Conservation (phyloP, 176 grass and related monocot genomes). For the Luzula sylvatica region DNA sequence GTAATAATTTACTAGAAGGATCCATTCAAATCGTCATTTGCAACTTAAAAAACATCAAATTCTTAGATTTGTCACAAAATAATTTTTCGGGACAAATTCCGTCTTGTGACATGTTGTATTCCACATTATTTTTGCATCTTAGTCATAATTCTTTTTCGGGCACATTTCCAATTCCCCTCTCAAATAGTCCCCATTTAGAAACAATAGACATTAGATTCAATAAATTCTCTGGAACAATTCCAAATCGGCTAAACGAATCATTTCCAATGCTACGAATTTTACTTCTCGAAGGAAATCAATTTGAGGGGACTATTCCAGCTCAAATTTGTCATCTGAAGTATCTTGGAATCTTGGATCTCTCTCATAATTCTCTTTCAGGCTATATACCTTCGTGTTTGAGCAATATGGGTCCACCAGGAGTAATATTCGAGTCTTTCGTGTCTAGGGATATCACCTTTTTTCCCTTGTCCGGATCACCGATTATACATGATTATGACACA, state of each 20-base stretch:
- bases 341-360: constrained; percentile 20
- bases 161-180: background rate
- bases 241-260: background rate
- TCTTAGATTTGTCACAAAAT: constrained; percentile 33
- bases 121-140: constrained; percentile 12
- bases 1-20: constrained; percentile 19
- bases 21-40: background rate
- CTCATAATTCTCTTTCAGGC: constrained; percentile 16
- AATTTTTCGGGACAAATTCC: constrained; percentile 20
- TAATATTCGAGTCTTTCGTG: constrained; percentile 1
- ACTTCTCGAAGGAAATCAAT: constrained; percentile 19
- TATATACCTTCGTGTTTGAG: constrained; percentile 23
- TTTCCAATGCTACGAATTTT: constrained; percentile 20
- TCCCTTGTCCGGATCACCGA: background rate
- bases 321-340: constrained; percentile 11
- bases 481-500: background rate
- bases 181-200: background rate
- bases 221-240: constrained; percentile 14
- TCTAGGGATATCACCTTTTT: too few species aligned
- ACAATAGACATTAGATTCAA: constrained; percentile 21
- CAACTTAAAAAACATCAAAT: background rate
- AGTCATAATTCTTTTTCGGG: constrained; percentile 16
- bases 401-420: constrained; percentile 14
- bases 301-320: constrained; percentile 17
- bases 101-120: background rate